These are phyloP conservation scores for Umbelopsis ramanniana DNA, from an alignment of 192 early-diverging fungal genomes.

Conservation along the genomic window DNA sequence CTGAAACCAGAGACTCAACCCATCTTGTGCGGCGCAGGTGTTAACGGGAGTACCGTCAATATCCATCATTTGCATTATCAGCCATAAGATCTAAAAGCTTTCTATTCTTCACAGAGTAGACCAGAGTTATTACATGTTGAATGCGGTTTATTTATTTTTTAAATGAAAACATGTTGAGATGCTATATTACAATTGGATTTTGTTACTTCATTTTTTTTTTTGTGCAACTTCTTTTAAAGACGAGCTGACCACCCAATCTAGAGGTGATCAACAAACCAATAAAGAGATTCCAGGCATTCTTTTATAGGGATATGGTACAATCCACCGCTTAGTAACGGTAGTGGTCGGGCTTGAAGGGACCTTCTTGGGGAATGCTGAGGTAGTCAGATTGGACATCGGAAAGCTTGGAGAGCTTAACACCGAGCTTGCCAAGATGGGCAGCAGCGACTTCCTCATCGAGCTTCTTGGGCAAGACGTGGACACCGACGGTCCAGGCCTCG, in stretches of 20 bases:
- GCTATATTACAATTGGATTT: conserved; percentile 22
- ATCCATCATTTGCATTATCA: no score
- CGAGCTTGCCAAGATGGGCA: conserved; percentile 93
- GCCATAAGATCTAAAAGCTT: no score
- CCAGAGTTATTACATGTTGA: conserved; percentile 19
- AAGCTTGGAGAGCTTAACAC: conserved; percentile 92
- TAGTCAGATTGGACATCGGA: conserved; percentile 68
- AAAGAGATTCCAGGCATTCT: neutral
- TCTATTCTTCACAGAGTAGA: no score
- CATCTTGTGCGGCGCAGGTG: no score
- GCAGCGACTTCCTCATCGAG: conserved; percentile 98
- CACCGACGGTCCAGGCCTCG: conserved; percentile 87
- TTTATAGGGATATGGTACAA: conserved; percentile 15
- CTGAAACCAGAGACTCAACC: no score
- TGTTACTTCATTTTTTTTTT: conserved; percentile 8
- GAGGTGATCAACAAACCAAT: neutral
- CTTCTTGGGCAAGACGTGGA: conserved; percentile 99
- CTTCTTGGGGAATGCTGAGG: conserved; percentile 79
- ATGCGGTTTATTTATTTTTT: conserved; percentile 23
- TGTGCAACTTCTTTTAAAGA: neutral
- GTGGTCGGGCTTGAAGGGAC: conserved; percentile 97
- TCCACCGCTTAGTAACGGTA: conserved; percentile 83
- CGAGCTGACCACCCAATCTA: neutral
- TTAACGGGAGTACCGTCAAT: no score
- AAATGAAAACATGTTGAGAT: conserved; percentile 28